Conservation (phyloP, 305 asterid genomes). For the Galium porrigens region DNA sequence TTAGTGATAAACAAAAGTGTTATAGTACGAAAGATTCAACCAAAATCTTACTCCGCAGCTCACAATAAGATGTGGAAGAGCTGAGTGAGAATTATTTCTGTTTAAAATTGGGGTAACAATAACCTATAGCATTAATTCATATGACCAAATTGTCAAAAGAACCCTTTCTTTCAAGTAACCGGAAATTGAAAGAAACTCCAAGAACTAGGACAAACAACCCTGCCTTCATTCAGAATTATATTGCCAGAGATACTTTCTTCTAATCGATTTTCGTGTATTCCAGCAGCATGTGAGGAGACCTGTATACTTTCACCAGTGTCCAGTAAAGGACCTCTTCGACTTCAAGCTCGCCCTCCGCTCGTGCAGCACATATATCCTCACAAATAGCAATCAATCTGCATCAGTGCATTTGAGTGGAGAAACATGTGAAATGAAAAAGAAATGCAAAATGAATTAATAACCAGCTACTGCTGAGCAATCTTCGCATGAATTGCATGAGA, state of each 20-base stretch:
- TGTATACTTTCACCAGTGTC: slow-evolving; percentile 84
- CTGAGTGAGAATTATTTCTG: too few relatives aligned
- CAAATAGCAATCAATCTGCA: slow-evolving; percentile 82
- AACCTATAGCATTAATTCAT: neutral
- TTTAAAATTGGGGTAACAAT: neutral
- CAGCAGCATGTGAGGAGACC: slow-evolving; percentile 85
- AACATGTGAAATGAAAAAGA: neutral
- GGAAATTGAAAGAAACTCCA: neutral
- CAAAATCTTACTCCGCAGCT: too few relatives aligned
- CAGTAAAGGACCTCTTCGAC: slow-evolving; percentile 89
- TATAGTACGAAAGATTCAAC: too few relatives aligned
- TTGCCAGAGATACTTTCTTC: too few relatives aligned
- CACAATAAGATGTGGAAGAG: neutral
- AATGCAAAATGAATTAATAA: neutral
- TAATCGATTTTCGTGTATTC: slow-evolving; percentile 78
- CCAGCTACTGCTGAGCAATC: neutral
- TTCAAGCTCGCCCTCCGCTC: slow-evolving; percentile 94
- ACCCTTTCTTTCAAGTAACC: neutral
- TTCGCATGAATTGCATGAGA: neutral
- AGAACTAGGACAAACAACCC: neutral
- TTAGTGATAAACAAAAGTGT: too few relatives aligned
- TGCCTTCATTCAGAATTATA: too few relatives aligned
- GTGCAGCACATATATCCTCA: slow-evolving; percentile 86
- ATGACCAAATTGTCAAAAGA: neutral
- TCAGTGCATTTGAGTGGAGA: slow-evolving; percentile 1